These are phyloP conservation scores for Aspergillus niger DNA, from an alignment of 2,329 filamentous ascomycete genomes.

Conservation along the genomic window DNA sequence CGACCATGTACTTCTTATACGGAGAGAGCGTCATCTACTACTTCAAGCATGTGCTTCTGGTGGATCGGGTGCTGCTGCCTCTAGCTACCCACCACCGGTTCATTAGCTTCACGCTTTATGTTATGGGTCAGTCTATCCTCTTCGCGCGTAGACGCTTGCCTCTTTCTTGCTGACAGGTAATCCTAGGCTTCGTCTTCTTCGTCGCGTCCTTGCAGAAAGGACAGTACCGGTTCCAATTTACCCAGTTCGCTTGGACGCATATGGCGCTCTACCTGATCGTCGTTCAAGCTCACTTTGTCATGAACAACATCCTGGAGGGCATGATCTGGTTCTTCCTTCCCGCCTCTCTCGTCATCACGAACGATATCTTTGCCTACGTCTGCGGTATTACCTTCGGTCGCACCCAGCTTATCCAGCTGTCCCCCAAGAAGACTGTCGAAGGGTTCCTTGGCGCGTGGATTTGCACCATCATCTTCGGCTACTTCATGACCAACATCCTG, in stretches of 20 bases:
- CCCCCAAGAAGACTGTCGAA: conserved; percentile 98
- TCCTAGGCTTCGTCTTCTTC: conserved; percentile 91
- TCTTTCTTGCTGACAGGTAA: conserved; percentile 14
- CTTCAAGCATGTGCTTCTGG: conserved; percentile 97
- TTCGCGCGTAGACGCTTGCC: background rate
- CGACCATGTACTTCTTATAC: conserved; percentile 98
- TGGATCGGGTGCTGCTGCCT: conserved; percentile 88
- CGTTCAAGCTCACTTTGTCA: conserved; percentile 97
- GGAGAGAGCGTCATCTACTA: conserved; percentile 99
- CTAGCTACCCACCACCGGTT: conserved; percentile 97
- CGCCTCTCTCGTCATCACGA: conserved; percentile 91
- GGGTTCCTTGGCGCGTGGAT: conserved; percentile 96
- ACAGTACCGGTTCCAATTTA: conserved; percentile 98
- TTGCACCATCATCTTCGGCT: conserved; percentile 85
- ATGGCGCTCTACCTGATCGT: conserved; percentile 99
- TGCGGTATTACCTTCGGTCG: conserved; percentile 96
- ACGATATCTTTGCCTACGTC: conserved; percentile 97
- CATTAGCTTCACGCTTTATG: conserved; percentile 97
- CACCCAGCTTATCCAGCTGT: conserved; percentile 96
- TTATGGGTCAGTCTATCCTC: conserved; percentile 70
- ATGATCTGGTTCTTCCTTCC: conserved; percentile 99
- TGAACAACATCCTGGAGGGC: conserved; percentile 99
- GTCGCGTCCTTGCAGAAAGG: conserved; percentile 92
- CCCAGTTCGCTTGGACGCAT: conserved; percentile 98
- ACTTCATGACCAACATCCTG: conserved; percentile 78